A percentile compares a stretch with the other conserved stretches of the same genome.
phyloP scores from a whole-genome alignment of 257 asterid genomes.

The Plectranthus barbatus region DNA sequence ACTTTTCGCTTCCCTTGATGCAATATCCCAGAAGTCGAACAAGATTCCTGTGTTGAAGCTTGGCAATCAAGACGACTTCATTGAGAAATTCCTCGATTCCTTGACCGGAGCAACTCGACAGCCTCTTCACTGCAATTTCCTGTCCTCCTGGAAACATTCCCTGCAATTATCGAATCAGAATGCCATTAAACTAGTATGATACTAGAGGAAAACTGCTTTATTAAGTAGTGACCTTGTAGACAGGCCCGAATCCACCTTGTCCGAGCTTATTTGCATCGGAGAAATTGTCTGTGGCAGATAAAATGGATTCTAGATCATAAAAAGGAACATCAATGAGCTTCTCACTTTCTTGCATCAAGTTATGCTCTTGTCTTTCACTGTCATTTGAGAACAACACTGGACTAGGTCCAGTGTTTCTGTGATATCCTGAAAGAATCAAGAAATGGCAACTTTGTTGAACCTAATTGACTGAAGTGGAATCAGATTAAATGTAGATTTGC shows the following conservation, averaged over 20 bases:
- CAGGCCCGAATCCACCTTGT: slow-evolving; percentile 64
- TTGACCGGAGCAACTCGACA: slow-evolving; percentile 29
- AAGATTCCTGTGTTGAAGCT: slow-evolving; percentile 44
- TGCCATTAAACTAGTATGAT: too few relatives aligned
- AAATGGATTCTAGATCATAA: slow-evolving; percentile 30
- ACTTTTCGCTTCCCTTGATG: slow-evolving; percentile 27
- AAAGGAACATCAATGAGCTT: slow-evolving; percentile 29
- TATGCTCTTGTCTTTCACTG: slow-evolving; percentile 14
- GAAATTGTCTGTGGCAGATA: slow-evolving; percentile 45
- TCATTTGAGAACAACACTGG: background rate
- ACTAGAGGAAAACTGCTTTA: background rate
- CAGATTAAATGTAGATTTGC: background rate
- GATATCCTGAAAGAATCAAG: background rate
- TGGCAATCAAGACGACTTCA: slow-evolving; percentile 34
- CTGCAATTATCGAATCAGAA: slow-evolving; percentile 1
- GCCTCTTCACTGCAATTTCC: slow-evolving; percentile 40
- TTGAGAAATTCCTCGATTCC: slow-evolving; percentile 37
- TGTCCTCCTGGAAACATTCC: slow-evolving; percentile 33
- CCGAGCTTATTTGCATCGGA: slow-evolving; percentile 48
- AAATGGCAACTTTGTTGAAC: too few relatives aligned
- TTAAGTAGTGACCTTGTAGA: slow-evolving; percentile 44
- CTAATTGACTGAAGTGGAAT: too few relatives aligned
- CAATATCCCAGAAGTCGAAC: slow-evolving; percentile 42
- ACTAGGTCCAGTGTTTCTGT: slow-evolving; percentile 3
- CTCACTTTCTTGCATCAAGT: slow-evolving; percentile 26